A percentile compares a stretch with the other conserved stretches of the same genome.
Evolutionary conservation across 228 moss, liverwort and hornwort species (phyloP).

Genomic region (Sphagnum magellanicum): DNA sequence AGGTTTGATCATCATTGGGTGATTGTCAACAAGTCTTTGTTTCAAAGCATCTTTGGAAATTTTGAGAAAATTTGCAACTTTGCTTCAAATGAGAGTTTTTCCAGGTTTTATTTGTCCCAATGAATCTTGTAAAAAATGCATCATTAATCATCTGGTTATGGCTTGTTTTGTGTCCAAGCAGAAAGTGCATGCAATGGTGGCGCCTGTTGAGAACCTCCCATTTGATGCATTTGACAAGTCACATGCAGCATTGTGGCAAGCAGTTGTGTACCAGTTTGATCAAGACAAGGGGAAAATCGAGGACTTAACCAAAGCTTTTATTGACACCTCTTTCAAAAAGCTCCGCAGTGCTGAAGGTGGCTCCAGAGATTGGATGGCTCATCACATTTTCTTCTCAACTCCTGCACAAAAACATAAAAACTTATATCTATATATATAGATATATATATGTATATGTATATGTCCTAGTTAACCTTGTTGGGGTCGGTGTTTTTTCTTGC

Average conservation of each 20-base stretch:
- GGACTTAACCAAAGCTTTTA: constrained; percentile 76
- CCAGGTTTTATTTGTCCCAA: neutral
- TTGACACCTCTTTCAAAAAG: constrained; percentile 83
- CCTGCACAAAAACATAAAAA: too few relatives aligned
- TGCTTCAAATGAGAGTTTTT: neutral
- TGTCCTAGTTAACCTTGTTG: too few relatives aligned
- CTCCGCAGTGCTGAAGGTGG: constrained; percentile 82
- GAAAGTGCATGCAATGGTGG: constrained; percentile 83
- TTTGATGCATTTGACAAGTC: constrained; percentile 82
- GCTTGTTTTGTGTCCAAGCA: constrained; percentile 10
- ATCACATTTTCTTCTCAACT: too few relatives aligned
- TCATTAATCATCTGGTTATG: too few relatives aligned
- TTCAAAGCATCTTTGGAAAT: neutral
- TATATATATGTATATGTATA: too few relatives aligned
- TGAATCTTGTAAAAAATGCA: too few relatives aligned
- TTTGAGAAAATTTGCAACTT: neutral
- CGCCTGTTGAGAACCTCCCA: constrained; percentile 64
- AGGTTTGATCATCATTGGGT: too few relatives aligned
- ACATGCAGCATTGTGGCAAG: constrained; percentile 50
- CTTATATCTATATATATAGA: too few relatives aligned
- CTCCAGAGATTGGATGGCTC: too few relatives aligned
- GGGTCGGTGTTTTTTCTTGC: too few relatives aligned
- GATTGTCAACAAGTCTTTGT: neutral
- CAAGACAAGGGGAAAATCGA: constrained; percentile 70
- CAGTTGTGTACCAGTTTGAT: constrained; percentile 65